Percentiles rank a stretch among this genome's conserved stretches.
phyloP scores from a whole-genome alignment of 768 basidiomycete genomes.

The Pilatotrama ljubarskyi region DNA sequence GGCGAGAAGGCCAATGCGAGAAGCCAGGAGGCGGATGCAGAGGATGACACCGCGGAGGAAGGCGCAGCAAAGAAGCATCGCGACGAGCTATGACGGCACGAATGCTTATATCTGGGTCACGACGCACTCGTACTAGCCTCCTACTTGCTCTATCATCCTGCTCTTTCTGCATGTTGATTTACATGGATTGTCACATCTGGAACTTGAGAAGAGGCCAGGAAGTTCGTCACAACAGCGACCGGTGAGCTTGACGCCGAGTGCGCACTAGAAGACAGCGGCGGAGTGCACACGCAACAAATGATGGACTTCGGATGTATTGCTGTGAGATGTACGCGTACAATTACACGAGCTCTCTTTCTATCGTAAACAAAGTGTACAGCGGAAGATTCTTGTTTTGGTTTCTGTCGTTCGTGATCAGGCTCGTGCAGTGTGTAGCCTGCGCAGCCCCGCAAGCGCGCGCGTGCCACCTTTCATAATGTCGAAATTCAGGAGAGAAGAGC shows the following conservation, averaged over 20 bases:
- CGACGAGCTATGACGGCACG: constrained; percentile 27
- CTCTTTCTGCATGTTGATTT: not conserved
- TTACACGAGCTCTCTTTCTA: constrained; percentile 34
- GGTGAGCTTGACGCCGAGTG: too few relatives aligned
- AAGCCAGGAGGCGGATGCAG: constrained; percentile 5
- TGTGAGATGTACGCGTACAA: constrained; percentile 32
- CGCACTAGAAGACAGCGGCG: not conserved
- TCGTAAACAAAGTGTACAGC: constrained; percentile 24
- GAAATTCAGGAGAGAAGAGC: not conserved
- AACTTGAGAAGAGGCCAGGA: too few relatives aligned
- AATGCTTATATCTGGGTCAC: constrained; percentile 1
- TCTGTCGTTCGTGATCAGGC: not conserved
- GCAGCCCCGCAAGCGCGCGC: not conserved
- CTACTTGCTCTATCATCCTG: not conserved
- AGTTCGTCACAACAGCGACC: too few relatives aligned
- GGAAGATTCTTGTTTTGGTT: constrained; percentile 9
- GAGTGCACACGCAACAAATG: not conserved
- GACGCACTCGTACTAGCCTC: not conserved
- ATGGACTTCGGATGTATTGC: constrained; percentile 11
- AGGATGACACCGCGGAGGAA: constrained; percentile 10
- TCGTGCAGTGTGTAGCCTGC: not conserved
- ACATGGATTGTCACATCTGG: not conserved
- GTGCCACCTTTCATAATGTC: not conserved
- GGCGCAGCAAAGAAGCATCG: constrained; percentile 17
- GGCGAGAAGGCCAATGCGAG: constrained; percentile 13